Evolutionary conservation across 495 filamentous ascomycete genomes (phyloP).

Genomic region (Daldinia decipiens): DNA sequence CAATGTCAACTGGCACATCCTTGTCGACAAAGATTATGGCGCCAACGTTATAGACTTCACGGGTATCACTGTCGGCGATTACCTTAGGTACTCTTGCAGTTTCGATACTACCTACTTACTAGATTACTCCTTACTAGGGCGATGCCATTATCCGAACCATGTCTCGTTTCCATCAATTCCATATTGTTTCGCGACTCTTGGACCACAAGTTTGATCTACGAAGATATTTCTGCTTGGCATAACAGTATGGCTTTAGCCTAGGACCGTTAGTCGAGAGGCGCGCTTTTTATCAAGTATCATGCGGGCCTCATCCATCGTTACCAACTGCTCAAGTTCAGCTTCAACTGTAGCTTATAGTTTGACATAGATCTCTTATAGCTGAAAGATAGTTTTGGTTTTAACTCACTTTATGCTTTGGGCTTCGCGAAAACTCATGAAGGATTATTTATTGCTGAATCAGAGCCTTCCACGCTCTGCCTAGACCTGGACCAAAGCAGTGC

Average conservation of each 20-base stretch:
- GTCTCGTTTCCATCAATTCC: conserved; percentile 29
- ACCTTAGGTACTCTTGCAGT: conserved; percentile 9
- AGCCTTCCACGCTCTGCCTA: background rate
- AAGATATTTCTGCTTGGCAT: conserved; percentile 15
- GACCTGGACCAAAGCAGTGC: background rate
- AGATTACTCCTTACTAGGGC: conserved; percentile 19
- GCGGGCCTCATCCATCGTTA: conserved; percentile 20
- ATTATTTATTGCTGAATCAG: background rate
- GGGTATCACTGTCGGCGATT: conserved; percentile 24
- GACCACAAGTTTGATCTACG: conserved; percentile 5
- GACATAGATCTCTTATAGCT: conserved; percentile 29
- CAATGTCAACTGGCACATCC: conserved; percentile 16
- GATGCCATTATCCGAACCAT: conserved; percentile 29
- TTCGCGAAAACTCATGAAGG: background rate
- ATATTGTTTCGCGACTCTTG: conserved; percentile 9
- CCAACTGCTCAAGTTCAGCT: conserved; percentile 12
- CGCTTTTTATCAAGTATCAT: conserved; percentile 12
- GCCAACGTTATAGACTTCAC: conserved; percentile 10
- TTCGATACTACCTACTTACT: conserved; percentile 2
- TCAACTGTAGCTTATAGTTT: conserved; percentile 21
- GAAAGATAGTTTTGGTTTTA: conserved; percentile 24
- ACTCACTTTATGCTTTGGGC: background rate
- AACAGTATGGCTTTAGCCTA: background rate
- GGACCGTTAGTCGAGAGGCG: conserved; percentile 1
- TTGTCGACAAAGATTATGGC: conserved; percentile 16